A percentile compares a stretch with the other conserved stretches of the same genome.
Conservation (phyloP, 306 rosid genomes). For the Castanea sativa region DNA sequence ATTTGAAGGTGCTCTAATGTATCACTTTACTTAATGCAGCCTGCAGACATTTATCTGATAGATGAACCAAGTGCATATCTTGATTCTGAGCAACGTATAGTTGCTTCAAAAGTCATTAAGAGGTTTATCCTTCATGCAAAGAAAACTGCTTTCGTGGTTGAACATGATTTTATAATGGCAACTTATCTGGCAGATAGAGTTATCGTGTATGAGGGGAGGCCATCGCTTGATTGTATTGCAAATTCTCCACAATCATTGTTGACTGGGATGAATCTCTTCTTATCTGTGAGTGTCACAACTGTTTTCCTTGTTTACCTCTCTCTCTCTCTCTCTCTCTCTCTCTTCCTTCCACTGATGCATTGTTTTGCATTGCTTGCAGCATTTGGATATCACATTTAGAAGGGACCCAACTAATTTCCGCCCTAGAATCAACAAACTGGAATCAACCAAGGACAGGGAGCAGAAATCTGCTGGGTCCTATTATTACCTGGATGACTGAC, state of each 20-base stretch:
- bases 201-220: conserved; percentile 85
- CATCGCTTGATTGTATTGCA: conserved; percentile 85
- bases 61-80: conserved; percentile 99
- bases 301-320: neutral
- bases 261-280: conserved; percentile 96
- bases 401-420: conserved; percentile 93
- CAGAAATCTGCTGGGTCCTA: conserved; percentile 91
- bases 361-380: conserved; percentile 45
- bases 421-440: conserved; percentile 88
- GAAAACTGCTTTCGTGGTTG: conserved; percentile 96
- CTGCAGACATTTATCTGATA: conserved; percentile 92
- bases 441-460: conserved; percentile 89
- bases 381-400: conserved; percentile 90
- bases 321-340: neutral
- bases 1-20: conserved; percentile 18
- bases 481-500: conserved; percentile 88
- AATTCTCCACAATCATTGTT: conserved; percentile 90
- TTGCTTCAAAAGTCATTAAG: conserved; percentile 94
- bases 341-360: neutral
- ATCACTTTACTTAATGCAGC: conserved; percentile 54
- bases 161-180: conserved; percentile 98
- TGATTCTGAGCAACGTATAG: conserved; percentile 96
- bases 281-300: conserved; percentile 68
- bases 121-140: conserved; percentile 97
- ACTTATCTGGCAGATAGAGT: conserved; percentile 97